Percentiles rank a stretch among this genome's conserved stretches.
These are phyloP conservation scores for Nakazawaea wyomingensis DNA, from an alignment of 805 yeast genomes.

Conservation along the genomic window DNA sequence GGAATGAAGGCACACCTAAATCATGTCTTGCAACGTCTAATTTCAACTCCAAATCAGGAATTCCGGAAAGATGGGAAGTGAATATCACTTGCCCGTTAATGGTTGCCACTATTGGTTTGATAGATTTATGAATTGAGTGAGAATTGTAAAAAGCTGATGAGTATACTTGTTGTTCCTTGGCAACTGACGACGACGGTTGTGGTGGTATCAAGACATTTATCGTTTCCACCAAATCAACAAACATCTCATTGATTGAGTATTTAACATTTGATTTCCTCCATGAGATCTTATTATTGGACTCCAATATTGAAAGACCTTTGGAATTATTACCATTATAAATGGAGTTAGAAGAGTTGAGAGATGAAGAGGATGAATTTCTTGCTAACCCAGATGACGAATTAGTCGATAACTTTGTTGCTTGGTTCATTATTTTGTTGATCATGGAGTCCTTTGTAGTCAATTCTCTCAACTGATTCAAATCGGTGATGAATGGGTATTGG, in stretches of 20 bases:
- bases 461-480: constrained; percentile 63
- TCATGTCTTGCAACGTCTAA: constrained; percentile 43
- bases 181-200: background rate
- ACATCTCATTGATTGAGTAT: constrained; percentile 78
- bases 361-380: constrained; percentile 11
- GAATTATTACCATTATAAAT: background rate
- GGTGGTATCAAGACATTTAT: constrained; percentile 49
- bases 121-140: constrained; percentile 17
- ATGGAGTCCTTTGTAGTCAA: constrained; percentile 62
- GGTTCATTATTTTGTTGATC: constrained; percentile 44
- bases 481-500: constrained; percentile 69
- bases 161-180: constrained; percentile 15
- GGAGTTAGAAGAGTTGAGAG: constrained; percentile 6
- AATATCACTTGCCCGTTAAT: constrained; percentile 63
- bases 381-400: constrained; percentile 26
- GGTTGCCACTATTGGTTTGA: constrained; percentile 42
- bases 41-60: constrained; percentile 62
- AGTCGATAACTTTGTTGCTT: constrained; percentile 28
- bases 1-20: constrained; percentile 60
- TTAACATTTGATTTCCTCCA: constrained; percentile 77
- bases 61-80: constrained; percentile 68
- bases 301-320: constrained; percentile 18
- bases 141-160: constrained; percentile 19
- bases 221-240: constrained; percentile 73
- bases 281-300: constrained; percentile 42